A percentile compares a stretch with the other conserved stretches of the same genome.
phyloP scores from a whole-genome alignment of 2,329 filamentous ascomycete species.

The Fusarium mexicanum region DNA sequence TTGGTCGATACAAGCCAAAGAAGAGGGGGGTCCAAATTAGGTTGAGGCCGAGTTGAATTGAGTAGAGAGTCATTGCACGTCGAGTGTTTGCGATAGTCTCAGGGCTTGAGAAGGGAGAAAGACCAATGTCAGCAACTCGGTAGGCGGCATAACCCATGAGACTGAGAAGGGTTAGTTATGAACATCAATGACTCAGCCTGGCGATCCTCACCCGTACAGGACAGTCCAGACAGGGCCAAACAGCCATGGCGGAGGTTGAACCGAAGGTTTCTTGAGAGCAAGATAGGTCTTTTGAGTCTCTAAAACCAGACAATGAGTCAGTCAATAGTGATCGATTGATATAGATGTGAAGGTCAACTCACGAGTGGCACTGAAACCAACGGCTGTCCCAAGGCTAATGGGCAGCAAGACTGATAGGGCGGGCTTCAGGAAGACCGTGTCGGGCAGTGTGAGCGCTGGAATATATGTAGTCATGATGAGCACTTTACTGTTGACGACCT shows the following conservation, averaged over 20 bases:
- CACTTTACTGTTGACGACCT: neutral
- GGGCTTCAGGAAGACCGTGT: slow-evolving; percentile 75
- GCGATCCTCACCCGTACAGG: slow-evolving; percentile 63
- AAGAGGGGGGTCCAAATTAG: slow-evolving; percentile 93
- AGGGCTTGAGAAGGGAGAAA: slow-evolving; percentile 64
- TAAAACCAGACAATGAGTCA: slow-evolving; percentile 44
- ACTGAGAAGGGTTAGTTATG: slow-evolving; percentile 35
- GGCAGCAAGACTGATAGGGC: slow-evolving; percentile 81
- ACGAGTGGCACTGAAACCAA: slow-evolving; percentile 76
- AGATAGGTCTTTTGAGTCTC: slow-evolving; percentile 70
- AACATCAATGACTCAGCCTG: neutral
- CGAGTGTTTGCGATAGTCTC: slow-evolving; percentile 67
- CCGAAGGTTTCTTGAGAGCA: slow-evolving; percentile 73
- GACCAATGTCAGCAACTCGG: slow-evolving; percentile 73
- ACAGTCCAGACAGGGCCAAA: slow-evolving; percentile 74
- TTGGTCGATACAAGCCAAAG: slow-evolving; percentile 79
- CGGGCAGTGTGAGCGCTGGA: slow-evolving; percentile 79
- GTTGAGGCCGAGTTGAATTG: slow-evolving; percentile 85
- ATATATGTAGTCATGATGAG: slow-evolving; percentile 80
- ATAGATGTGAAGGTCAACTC: slow-evolving; percentile 45
- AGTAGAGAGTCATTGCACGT: slow-evolving; percentile 82
- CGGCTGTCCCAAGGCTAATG: slow-evolving; percentile 74
- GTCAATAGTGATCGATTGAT: neutral
- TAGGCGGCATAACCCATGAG: slow-evolving; percentile 92
- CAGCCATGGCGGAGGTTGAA: slow-evolving; percentile 67